These are phyloP conservation scores for Colletotrichum higginsianum DNA, from an alignment of 2,329 filamentous ascomycete genomes.

Conservation along the genomic window DNA sequence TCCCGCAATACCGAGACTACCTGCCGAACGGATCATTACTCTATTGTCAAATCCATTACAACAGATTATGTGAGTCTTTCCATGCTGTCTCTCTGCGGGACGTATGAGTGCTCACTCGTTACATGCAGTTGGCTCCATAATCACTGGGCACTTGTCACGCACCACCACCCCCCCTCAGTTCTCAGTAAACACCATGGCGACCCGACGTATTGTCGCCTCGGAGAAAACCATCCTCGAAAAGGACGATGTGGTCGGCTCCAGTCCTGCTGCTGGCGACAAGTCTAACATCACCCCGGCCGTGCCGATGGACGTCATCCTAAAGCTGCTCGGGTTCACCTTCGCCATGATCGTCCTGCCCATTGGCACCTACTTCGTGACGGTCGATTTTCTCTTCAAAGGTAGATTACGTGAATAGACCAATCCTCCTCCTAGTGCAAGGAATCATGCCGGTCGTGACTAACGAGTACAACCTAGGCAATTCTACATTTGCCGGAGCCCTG, in stretches of 20 bases:
- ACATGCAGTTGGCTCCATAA: not conserved
- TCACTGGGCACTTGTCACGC: not conserved
- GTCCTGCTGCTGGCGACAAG: slow-evolving; percentile 63
- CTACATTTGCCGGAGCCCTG: slow-evolving; percentile 86
- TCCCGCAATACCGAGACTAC: slow-evolving; percentile 1
- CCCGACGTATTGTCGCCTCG: slow-evolving; percentile 74
- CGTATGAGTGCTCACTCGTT: not conserved
- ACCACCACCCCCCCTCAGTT: not conserved
- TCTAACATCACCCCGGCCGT: slow-evolving; percentile 88
- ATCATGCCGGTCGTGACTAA: not conserved
- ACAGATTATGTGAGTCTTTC: not conserved
- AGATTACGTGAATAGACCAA: slow-evolving; percentile 44
- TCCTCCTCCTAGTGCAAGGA: too few relatives aligned
- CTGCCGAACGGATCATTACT: not conserved
- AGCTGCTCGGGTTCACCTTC: slow-evolving; percentile 90
- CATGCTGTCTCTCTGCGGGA: too few relatives aligned
- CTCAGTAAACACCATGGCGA: slow-evolving; percentile 70
- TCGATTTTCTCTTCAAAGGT: slow-evolving; percentile 86
- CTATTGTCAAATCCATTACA: not conserved
- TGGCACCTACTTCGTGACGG: slow-evolving; percentile 87
- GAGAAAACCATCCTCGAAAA: slow-evolving; percentile 78
- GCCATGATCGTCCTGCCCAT: slow-evolving; percentile 93
- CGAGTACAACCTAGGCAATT: slow-evolving; percentile 74
- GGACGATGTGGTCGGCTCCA: slow-evolving; percentile 62
- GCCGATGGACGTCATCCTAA: slow-evolving; percentile 88